These are phyloP conservation scores for Limonomyces culmigenus DNA, from an alignment of 1,284 basidiomycete species.

Conservation along the genomic window DNA sequence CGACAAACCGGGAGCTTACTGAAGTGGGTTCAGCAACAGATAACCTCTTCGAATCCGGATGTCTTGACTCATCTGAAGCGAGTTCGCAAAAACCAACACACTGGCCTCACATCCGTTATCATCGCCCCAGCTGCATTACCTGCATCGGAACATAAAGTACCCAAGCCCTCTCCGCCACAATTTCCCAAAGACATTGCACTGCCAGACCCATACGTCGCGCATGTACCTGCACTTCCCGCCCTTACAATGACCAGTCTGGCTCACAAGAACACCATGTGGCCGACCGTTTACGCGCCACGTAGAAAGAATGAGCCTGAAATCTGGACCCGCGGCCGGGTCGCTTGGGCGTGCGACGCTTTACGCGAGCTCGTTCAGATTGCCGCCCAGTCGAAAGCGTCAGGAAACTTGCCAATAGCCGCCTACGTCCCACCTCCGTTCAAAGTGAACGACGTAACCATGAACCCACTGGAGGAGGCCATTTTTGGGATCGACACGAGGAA, in stretches of 20 bases:
- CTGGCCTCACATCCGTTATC: slow-evolving; percentile 13
- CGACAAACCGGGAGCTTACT: slow-evolving; percentile 45
- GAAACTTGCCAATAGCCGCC: slow-evolving; percentile 67
- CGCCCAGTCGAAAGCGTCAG: slow-evolving; percentile 21
- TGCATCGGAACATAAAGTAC: background rate
- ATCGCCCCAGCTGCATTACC: slow-evolving; percentile 7
- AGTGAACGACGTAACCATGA: slow-evolving; percentile 13
- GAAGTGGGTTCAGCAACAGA: slow-evolving; percentile 59
- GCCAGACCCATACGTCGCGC: slow-evolving; percentile 31
- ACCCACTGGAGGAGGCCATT: slow-evolving; percentile 23
- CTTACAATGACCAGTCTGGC: slow-evolving; percentile 50
- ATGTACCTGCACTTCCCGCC: slow-evolving; percentile 60
- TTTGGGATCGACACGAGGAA: slow-evolving; percentile 53
- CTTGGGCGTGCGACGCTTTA: slow-evolving; percentile 66
- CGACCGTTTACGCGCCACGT: slow-evolving; percentile 60
- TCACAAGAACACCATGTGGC: slow-evolving; percentile 64
- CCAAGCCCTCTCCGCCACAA: slow-evolving; percentile 11
- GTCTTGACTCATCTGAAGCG: slow-evolving; percentile 66
- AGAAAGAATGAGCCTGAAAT: slow-evolving; percentile 49
- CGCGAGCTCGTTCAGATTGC: slow-evolving; percentile 32
- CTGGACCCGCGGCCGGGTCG: slow-evolving; percentile 48
- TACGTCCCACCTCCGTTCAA: slow-evolving; percentile 50
- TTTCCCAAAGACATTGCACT: slow-evolving; percentile 20
- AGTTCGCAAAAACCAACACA: slow-evolving; percentile 36
- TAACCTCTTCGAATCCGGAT: slow-evolving; percentile 40